Evolutionary conservation across 345 rosid species (phyloP), one percentile per base, ranked within the genome.

Genomic region (Gossypium turneri): DNA sequence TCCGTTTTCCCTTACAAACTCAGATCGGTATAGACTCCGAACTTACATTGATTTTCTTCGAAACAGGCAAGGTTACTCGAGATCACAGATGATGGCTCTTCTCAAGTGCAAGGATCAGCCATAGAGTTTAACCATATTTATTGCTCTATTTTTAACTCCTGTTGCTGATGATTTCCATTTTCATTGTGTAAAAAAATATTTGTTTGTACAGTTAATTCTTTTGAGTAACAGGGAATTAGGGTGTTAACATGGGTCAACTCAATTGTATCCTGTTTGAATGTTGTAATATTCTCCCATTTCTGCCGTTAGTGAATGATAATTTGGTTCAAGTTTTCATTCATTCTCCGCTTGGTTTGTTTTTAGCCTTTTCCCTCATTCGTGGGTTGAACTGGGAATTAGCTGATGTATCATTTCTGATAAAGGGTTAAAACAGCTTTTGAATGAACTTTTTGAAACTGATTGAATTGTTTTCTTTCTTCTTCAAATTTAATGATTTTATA

Each of bases 1-100:
- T 17, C 94, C 97, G 1, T 84, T 95, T 76, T 93, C 94, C 24
- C 94, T 95, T 73, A 93, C 99, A 76, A 91, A 89, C 85, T 88
- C 93, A 9, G 93, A 88, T 70, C 86, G 90, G 65, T 82, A 81
- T 64, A 85, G 97, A 70, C 96, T 95, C 15, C 81, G 85, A 17
- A 84, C 69, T 12, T 95, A 93, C 80, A 91, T 95, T 15, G 90
- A 87, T 67, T 74, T 84, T 64, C 96, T 95, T 59, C 91, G 87
- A 47, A 85, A 82, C 73, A 86, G 97, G 85, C 90, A 84, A 72
- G 82, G 81, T 58, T 87, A 88, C 79, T 83, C 83, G 6, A 84
- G 85, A 51, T 86, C 91, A 9, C 91, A 80, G 76, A 88, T 86
- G 77, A 84, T 81, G 84, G 86, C 82, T 56, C 80, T 75, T 78